Evolutionary conservation across 768 basidiomycete species (phyloP).

Genomic region (Peribolospora baueri): DNA sequence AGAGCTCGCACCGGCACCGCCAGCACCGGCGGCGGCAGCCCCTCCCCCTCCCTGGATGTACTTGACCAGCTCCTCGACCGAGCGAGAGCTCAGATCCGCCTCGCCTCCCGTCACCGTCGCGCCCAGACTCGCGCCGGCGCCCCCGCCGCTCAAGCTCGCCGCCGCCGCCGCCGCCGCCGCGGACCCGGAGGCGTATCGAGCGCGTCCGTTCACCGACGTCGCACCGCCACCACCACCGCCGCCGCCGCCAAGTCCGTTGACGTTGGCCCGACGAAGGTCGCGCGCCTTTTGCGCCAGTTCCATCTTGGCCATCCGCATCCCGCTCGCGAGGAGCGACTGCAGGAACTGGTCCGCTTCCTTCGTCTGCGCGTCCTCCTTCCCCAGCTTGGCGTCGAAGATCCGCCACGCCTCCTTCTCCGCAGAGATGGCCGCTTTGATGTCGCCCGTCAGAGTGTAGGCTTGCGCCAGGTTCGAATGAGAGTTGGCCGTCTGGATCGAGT

Average conservation of each 20-base stretch:
- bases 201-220: neutral
- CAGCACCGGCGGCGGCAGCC: neutral
- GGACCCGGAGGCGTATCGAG: neutral
- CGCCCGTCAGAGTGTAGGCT: slow-evolving; percentile 19
- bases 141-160: slow-evolving; percentile 1
- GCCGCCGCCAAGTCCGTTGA: neutral
- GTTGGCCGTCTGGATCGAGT: slow-evolving; percentile 19
- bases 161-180: slow-evolving; percentile 7
- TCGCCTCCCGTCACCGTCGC: slow-evolving; percentile 9
- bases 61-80: slow-evolving; percentile 22
- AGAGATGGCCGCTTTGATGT: slow-evolving; percentile 17
- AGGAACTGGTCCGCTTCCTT: slow-evolving; percentile 21
- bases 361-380: slow-evolving; percentile 18
- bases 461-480: slow-evolving; percentile 21
- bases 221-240: slow-evolving; percentile 1
- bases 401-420: slow-evolving; percentile 14
- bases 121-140: neutral
- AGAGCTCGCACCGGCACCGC: no score
- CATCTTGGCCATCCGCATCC: slow-evolving; percentile 14
- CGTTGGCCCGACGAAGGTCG: slow-evolving; percentile 10
- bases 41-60: slow-evolving; percentile 19
- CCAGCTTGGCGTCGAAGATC: slow-evolving; percentile 19
- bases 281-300: slow-evolving; percentile 14
- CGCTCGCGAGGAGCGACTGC: slow-evolving; percentile 16
- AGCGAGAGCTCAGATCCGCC: slow-evolving; percentile 14